phyloP scores from a whole-genome alignment of 768 basidiomycete species.

The Gyrodon lividus region DNA sequence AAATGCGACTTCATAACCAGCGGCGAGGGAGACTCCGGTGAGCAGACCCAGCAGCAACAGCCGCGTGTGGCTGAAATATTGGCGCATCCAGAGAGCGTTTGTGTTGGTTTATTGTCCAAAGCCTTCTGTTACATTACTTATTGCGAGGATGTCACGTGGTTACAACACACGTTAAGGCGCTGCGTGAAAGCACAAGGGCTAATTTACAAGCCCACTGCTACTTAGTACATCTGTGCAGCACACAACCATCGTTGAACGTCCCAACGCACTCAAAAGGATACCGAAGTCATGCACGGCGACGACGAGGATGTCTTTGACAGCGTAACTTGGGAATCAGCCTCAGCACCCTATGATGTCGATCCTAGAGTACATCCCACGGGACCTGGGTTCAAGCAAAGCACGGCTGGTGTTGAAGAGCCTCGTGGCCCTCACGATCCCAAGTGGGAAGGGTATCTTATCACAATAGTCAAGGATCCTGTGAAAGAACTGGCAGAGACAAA shows the following conservation, averaged over 20 bases:
- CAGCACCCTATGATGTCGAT: constrained; percentile 52
- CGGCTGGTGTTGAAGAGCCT: constrained; percentile 65
- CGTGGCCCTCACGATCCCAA: constrained; percentile 74
- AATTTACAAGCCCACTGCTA: neutral
- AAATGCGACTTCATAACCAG: constrained; percentile 64
- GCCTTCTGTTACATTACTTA: constrained; percentile 11
- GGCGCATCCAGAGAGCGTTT: constrained; percentile 29
- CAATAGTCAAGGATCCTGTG: constrained; percentile 85
- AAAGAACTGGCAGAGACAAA: constrained; percentile 97
- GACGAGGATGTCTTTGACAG: constrained; percentile 91
- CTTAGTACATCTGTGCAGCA: neutral
- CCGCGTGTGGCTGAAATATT: constrained; percentile 17
- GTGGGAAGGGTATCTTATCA: constrained; percentile 87
- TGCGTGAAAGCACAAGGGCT: neutral
- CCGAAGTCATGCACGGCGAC: constrained; percentile 66
- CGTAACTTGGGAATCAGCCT: constrained; percentile 85
- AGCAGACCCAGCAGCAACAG: constrained; percentile 23
- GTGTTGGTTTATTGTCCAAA: constrained; percentile 26
- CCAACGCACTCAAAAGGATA: neutral
- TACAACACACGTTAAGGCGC: constrained; percentile 10
- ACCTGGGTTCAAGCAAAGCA: constrained; percentile 82
- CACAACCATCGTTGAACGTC: neutral
- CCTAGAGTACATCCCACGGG: constrained; percentile 43
- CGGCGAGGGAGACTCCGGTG: constrained; percentile 34
- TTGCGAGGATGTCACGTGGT: constrained; percentile 24